These are phyloP conservation scores for Begonia fuchsioides DNA, from an alignment of 306 rosid genomes.

Conservation along the genomic window DNA sequence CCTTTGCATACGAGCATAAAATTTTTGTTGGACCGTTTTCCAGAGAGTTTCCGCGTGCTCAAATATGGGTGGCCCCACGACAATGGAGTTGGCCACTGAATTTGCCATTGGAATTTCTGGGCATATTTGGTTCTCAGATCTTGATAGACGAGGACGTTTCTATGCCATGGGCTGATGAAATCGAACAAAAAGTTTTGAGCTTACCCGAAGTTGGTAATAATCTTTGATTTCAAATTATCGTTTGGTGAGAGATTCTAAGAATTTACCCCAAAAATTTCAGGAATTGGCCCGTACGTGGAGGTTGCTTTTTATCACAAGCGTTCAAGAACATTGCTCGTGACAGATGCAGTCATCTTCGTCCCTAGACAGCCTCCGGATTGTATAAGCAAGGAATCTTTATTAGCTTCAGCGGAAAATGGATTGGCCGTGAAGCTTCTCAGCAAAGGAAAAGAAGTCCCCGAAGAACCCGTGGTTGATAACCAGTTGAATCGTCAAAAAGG, in stretches of 20 bases:
- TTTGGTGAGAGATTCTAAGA: too few species aligned
- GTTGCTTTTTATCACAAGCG: constrained; percentile 90
- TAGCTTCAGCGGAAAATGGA: constrained; percentile 89
- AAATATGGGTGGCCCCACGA: constrained; percentile 94
- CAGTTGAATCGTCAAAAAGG: constrained; percentile 70
- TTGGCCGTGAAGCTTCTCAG: constrained; percentile 85
- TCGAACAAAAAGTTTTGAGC: constrained; percentile 79
- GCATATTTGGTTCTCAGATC: constrained; percentile 71
- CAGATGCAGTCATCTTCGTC: constrained; percentile 91
- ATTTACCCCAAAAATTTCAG: constrained; percentile 14
- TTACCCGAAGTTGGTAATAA: constrained; percentile 94
- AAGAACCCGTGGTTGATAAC: constrained; percentile 75
- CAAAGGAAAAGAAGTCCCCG: constrained; percentile 67
- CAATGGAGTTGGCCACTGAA: constrained; percentile 99
- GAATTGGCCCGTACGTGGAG: constrained; percentile 94
- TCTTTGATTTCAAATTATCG: neutral
- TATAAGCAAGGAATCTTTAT: constrained; percentile 68
- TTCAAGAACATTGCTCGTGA: constrained; percentile 68
- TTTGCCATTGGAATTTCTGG: constrained; percentile 76
- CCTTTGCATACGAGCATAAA: constrained; percentile 94
- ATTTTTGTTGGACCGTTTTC: constrained; percentile 93
- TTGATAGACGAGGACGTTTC: constrained; percentile 54
- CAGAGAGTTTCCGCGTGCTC: constrained; percentile 76
- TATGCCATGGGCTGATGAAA: constrained; percentile 74
- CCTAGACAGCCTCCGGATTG: constrained; percentile 86